Base-by-base conservation (phyloP, 345 rosid genomes). In the Eutrema yunnanense region DNA sequence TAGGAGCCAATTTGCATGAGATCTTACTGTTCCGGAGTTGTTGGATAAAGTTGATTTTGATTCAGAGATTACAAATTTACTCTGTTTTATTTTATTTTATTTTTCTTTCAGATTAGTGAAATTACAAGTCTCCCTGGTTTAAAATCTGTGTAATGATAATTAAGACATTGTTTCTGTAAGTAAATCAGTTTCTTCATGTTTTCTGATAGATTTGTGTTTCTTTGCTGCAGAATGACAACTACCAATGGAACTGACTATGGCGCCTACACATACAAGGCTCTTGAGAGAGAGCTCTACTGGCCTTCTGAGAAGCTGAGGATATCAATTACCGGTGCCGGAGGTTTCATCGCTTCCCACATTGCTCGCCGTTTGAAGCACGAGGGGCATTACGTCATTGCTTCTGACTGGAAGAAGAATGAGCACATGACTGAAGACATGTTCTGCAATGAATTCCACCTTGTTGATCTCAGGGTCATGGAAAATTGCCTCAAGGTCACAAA, bases 391-490 rank as follows among this genome's bases (percentile, higher is more conserved):
- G 85, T 95, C 44, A 90, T 92, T 58, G 99, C 99, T 66, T 92
- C 99, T 6, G 99, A 95, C 76, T 95, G 99, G 99, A 95, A 95
- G 88, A 95, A 92, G 94, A 95, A 95, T 19, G 99, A 95, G 73
- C 99, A 95, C 87, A 95, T 92, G 99, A 81, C 92, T 0, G 98
- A 92, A 75, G 97, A 90, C 67, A 95, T 95, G 99, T 95, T 95
- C 83, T 95, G 99, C 69, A 72, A 92, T 62, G 98, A 95, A 69
- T 92, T 92, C 82, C 96, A 95, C 67, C 99, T 95, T 14, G 98
- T 81, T 16, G 99, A 95, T 73, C 93, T 95, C 2, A 83, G 98
- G 81, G 99, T 95, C 73, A 92, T 95, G 99, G 98, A 90, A 16
- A 92, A 90, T 65, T 95, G 99, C 84, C 81, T 90, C 76, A 87